Base-by-base conservation (phyloP, 129 eudicot genomes). In the Sambucus nigra region DNA sequence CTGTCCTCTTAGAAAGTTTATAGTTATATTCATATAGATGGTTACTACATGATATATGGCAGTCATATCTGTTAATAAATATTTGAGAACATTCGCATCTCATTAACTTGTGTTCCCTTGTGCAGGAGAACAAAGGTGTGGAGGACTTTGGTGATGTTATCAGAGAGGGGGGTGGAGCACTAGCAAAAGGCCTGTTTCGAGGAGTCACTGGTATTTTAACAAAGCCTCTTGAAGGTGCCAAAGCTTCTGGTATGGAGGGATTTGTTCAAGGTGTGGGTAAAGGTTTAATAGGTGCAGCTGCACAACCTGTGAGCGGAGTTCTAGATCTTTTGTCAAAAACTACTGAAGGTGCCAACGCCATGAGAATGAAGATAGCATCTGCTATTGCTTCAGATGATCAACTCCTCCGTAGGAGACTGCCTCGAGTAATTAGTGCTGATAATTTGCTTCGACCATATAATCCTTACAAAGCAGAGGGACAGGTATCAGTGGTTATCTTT, bases 141-240 rank as follows among this genome's bases (percentile, higher is more conserved):
- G 99, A 86, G 61, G 96, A 86, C 77, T 51, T 92, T 58, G 80
- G 96, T 53, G 99, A 82, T 77, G 99, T 92, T 51, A 80, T 92
- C 58, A 52, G 99, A 69, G 99, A 92, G 32, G 99, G 99, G 4
- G 99, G 99, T 60, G 96, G 99, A 48, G 99, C 99, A 27, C 57
- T 92, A 31, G 99, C 99, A 13, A 92, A 92, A 70, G 96, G 99
- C 41, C 71, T 92, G 29, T 80, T 86, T 56, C 73, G 99, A 62
- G 99, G 99, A 45, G 88, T 92, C 6, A 86, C 95, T 25, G 99
- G 99, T 12, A 86, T 92, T 53, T 68, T 92, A 44, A 86, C 99
- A 60, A 92, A 92, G 74, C 99, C 99, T 61, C 79, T 92, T 61
- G 99, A 92, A 79, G 99, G 99, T 39, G 99, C 99, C 59, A 92